Percentiles rank a stretch among this genome's conserved stretches.
Evolutionary conservation across 1,139 yeast species (phyloP).

Genomic region (Kodamaea sp.): DNA sequence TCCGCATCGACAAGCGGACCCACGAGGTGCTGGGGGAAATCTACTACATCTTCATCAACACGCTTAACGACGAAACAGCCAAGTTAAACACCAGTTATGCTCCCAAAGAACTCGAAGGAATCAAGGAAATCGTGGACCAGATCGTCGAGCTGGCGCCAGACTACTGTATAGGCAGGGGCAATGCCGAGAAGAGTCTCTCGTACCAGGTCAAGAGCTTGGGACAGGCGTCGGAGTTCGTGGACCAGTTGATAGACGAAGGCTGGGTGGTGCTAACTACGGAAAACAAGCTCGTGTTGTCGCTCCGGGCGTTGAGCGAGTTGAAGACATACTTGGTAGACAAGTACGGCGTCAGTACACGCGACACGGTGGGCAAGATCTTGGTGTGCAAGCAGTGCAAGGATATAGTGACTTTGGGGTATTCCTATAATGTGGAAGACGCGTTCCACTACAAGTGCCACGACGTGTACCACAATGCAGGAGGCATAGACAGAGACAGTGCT

Average conservation of each 20-base stretch:
- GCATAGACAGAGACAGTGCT: conserved; percentile 9
- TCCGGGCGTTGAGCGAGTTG: conserved; percentile 50
- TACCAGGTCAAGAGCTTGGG: conserved; percentile 23
- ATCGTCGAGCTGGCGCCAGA: conserved; percentile 34
- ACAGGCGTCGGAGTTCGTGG: conserved; percentile 40
- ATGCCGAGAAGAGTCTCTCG: conserved; percentile 30
- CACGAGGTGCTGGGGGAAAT: conserved; percentile 39
- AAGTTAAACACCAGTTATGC: conserved; percentile 44
- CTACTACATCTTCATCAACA: conserved; percentile 45
- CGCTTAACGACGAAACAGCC: conserved; percentile 39
- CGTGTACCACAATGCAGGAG: conserved; percentile 21
- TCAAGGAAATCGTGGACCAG: conserved; percentile 50
- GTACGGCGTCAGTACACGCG: conserved; percentile 34
- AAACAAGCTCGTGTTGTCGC: conserved; percentile 37
- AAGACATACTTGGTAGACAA: conserved; percentile 44
- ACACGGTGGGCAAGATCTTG: conserved; percentile 42
- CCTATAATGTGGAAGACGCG: conserved; percentile 39
- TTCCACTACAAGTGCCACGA: conserved; percentile 56
- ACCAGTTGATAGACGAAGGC: conserved; percentile 48
- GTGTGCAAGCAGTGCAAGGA: conserved; percentile 57
- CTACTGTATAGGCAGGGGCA: conserved; percentile 30
- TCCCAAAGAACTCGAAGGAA: conserved; percentile 47
- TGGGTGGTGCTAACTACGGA: conserved; percentile 45
- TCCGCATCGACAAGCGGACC: conserved; percentile 43
- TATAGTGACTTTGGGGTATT: conserved; percentile 55